Evolutionary conservation across 345 rosid genomes (phyloP).

Genomic region (Boechera retrofracta): DNA sequence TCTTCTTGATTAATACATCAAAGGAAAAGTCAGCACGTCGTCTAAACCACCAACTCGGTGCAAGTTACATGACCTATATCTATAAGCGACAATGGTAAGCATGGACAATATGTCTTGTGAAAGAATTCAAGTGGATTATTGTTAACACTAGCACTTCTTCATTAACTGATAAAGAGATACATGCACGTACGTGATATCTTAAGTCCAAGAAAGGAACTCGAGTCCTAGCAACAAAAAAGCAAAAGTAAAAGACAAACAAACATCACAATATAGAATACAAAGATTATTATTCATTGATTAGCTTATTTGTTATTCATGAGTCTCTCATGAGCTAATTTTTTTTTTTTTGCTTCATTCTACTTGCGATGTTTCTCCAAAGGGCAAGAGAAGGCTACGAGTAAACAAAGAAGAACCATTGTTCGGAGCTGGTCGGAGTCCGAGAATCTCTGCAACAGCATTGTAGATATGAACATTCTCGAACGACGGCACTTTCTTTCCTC

Average conservation of each 20-base stretch:
- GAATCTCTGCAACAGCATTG: slow-evolving; percentile 75
- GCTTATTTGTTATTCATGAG: background rate
- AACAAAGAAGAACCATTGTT: slow-evolving; percentile 72
- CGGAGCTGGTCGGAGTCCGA: slow-evolving; percentile 69
- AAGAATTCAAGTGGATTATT: too few relatives aligned
- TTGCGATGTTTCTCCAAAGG: slow-evolving; percentile 14
- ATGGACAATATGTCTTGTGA: too few relatives aligned
- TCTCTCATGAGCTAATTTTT: background rate
- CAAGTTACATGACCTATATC: background rate
- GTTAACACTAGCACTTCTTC: too few relatives aligned
- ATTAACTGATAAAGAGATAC: too few relatives aligned
- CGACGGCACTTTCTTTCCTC: slow-evolving; percentile 82
- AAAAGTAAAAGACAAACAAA: too few relatives aligned
- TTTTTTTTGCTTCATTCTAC: background rate
- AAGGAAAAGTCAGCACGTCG: background rate
- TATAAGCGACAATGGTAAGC: background rate
- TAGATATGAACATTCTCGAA: slow-evolving; percentile 91
- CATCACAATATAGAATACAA: too few relatives aligned
- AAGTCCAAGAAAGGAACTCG: too few relatives aligned
- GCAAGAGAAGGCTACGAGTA: slow-evolving; percentile 53
- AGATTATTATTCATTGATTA: background rate
- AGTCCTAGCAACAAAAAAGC: too few relatives aligned
- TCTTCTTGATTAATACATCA: background rate
- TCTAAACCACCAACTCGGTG: background rate
- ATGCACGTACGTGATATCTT: too few relatives aligned